phyloP scores from a whole-genome alignment of 768 basidiomycete species.

The Leccinum imitatum region DNA sequence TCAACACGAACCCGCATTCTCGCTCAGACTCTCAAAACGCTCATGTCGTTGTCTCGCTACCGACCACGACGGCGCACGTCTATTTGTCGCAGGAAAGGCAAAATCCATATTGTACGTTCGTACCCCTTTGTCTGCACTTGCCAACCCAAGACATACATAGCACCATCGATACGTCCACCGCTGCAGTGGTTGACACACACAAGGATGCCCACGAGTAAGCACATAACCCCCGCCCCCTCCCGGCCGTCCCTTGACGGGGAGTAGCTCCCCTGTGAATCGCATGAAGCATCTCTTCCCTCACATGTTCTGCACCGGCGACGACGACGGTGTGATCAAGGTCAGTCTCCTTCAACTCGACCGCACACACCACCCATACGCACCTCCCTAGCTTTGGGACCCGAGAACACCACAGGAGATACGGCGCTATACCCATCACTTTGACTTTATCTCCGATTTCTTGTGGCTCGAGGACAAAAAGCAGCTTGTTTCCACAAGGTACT shows the following conservation, averaged over 20 bases:
- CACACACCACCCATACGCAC: background rate
- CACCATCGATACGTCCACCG: slow-evolving; percentile 65
- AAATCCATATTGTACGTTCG: slow-evolving; percentile 71
- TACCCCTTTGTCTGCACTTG: background rate
- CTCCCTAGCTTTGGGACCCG: slow-evolving; percentile 83
- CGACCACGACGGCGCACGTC: slow-evolving; percentile 60
- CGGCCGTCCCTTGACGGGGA: slow-evolving; percentile 28
- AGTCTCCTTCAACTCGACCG: slow-evolving; percentile 12
- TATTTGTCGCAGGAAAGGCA: slow-evolving; percentile 83
- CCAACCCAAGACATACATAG: slow-evolving; percentile 37
- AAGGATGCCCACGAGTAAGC: slow-evolving; percentile 69
- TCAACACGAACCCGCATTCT: slow-evolving; percentile 49
- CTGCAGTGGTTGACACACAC: slow-evolving; percentile 47
- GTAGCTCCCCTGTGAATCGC: slow-evolving; percentile 83
- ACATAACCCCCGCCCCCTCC: slow-evolving; percentile 4
- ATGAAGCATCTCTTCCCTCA: slow-evolving; percentile 69
- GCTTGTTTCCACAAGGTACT: slow-evolving; percentile 82
- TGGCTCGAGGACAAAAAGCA: slow-evolving; percentile 85
- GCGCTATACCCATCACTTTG: slow-evolving; percentile 83
- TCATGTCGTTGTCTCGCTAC: slow-evolving; percentile 77
- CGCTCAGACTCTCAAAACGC: slow-evolving; percentile 72
- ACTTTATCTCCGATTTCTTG: slow-evolving; percentile 91
- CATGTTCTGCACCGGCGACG: slow-evolving; percentile 84
- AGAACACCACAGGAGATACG: slow-evolving; percentile 62
- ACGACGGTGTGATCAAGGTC: slow-evolving; percentile 93